A percentile compares a stretch with the other conserved stretches of the same genome.
phyloP scores from a whole-genome alignment of 306 rosid genomes.

The Castanea sativa region DNA sequence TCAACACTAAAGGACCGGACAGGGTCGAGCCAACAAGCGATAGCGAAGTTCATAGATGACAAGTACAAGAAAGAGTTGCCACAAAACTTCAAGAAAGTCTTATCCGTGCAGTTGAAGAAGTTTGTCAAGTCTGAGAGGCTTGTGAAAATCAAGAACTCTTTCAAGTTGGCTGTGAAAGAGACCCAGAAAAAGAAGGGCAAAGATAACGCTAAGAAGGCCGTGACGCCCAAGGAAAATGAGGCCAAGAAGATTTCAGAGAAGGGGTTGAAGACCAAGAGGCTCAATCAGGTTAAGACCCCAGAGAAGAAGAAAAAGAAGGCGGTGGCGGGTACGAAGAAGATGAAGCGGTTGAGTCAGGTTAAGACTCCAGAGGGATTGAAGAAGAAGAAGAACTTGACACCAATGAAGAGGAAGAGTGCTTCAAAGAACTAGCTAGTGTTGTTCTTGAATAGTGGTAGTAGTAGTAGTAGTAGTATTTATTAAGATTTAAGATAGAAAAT shows the following conservation, averaged over 20 bases:
- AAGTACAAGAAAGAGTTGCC: constrained; percentile 27
- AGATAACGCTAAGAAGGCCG: neutral
- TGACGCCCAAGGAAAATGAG: neutral
- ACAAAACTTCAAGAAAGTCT: constrained; percentile 15
- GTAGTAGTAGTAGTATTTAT: neutral
- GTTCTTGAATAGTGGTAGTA: neutral
- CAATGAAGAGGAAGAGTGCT: constrained; percentile 13
- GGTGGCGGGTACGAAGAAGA: neutral
- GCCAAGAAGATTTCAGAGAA: constrained; percentile 8
- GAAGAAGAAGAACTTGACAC: constrained; percentile 23
- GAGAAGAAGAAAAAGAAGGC: constrained; percentile 14
- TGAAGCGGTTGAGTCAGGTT: constrained; percentile 28
- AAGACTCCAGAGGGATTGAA: constrained; percentile 25
- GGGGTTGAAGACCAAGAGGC: constrained; percentile 28
- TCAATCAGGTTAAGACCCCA: constrained; percentile 27
- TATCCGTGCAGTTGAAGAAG: constrained; percentile 31
- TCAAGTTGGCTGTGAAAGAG: neutral
- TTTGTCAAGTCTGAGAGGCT: constrained; percentile 33
- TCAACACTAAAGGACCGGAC: constrained; percentile 21
- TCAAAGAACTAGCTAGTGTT: neutral
- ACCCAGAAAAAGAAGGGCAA: neutral
- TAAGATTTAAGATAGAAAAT: neutral
- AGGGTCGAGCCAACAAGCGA: constrained; percentile 35
- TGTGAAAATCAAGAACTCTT: constrained; percentile 32
- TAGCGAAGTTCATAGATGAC: constrained; percentile 26